These are phyloP conservation scores for Galerina sulciceps DNA, from an alignment of 768 basidiomycete species.

Conservation along the genomic window DNA sequence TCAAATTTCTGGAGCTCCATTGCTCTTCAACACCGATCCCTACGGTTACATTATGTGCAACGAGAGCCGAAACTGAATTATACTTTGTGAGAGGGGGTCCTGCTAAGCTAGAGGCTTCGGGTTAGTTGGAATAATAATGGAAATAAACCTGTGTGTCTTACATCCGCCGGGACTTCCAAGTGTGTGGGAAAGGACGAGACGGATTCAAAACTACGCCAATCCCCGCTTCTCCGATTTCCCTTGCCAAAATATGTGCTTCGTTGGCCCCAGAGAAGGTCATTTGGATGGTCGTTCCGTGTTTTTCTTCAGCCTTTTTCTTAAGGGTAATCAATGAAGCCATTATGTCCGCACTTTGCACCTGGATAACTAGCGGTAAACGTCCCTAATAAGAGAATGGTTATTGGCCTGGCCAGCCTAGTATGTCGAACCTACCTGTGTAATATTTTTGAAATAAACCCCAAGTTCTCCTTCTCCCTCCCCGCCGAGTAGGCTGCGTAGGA, in stretches of 20 bases:
- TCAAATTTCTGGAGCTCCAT: slow-evolving; percentile 64
- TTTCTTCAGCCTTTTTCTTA: slow-evolving; percentile 62
- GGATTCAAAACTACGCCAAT: slow-evolving; percentile 75
- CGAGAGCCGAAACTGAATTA: slow-evolving; percentile 58
- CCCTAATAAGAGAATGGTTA: slow-evolving; percentile 38
- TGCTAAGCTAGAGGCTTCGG: slow-evolving; percentile 33
- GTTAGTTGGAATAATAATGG: background rate
- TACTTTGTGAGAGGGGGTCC: slow-evolving; percentile 51
- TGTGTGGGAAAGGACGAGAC: slow-evolving; percentile 66
- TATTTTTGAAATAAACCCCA: slow-evolving; percentile 44
- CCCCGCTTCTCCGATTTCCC: slow-evolving; percentile 66
- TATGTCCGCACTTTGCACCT: slow-evolving; percentile 67
- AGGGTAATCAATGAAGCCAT: slow-evolving; percentile 69
- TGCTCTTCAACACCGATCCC: slow-evolving; percentile 63
- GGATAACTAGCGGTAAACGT: slow-evolving; percentile 61
- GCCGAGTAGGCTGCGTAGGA: slow-evolving; percentile 56
- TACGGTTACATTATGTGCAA: slow-evolving; percentile 69
- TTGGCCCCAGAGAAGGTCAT: slow-evolving; percentile 60
- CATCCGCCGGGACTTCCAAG: slow-evolving; percentile 71
- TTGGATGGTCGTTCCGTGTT: slow-evolving; percentile 42
- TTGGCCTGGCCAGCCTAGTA: background rate
- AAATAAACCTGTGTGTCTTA: slow-evolving; percentile 29
- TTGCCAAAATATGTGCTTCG: slow-evolving; percentile 76
- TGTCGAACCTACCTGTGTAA: slow-evolving; percentile 42
- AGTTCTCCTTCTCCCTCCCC: slow-evolving; percentile 42